These are phyloP conservation scores for Waltergamsia citrina DNA, from an alignment of 2,329 filamentous ascomycete genomes.

Conservation along the genomic window DNA sequence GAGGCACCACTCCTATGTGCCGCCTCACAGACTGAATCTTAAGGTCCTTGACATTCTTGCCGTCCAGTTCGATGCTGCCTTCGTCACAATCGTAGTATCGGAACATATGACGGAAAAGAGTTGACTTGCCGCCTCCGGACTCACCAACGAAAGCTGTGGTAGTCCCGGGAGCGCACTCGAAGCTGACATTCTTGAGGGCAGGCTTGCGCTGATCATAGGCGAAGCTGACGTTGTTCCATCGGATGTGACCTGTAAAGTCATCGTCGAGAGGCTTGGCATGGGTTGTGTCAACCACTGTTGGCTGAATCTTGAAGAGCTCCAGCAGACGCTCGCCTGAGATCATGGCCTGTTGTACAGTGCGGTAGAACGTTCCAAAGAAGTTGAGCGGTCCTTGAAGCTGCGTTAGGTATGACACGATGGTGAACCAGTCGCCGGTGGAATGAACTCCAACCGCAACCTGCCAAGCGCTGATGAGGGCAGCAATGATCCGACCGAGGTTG, in stretches of 20 bases:
- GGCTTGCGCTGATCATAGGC: slow-evolving; percentile 81
- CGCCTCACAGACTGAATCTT: slow-evolving; percentile 89
- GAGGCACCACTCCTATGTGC: slow-evolving; percentile 91
- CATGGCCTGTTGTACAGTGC: slow-evolving; percentile 92
- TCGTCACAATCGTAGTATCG: slow-evolving; percentile 84
- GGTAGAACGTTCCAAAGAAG: slow-evolving; percentile 91
- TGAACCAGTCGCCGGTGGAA: slow-evolving; percentile 62
- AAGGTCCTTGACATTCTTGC: slow-evolving; percentile 71
- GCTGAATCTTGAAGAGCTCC: slow-evolving; percentile 92
- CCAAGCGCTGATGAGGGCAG: slow-evolving; percentile 66
- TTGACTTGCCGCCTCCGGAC: slow-evolving; percentile 94
- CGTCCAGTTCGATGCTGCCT: slow-evolving; percentile 78
- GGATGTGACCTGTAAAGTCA: slow-evolving; percentile 75
- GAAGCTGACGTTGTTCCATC: slow-evolving; percentile 84
- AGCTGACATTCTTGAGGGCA: slow-evolving; percentile 73
- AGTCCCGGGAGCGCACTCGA: slow-evolving; percentile 79
- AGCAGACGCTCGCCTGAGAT: slow-evolving; percentile 94
- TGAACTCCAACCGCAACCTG: slow-evolving; percentile 61
- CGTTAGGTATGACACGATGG: slow-evolving; percentile 66
- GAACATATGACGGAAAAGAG: slow-evolving; percentile 89
- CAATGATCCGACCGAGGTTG: slow-evolving; percentile 64
- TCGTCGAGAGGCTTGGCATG: slow-evolving; percentile 50
- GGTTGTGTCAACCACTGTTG: slow-evolving; percentile 75
- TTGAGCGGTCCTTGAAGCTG: slow-evolving; percentile 75
- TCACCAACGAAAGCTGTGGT: slow-evolving; percentile 95